Base-by-base conservation (phyloP, 176 grass and related monocot genomes). In the Carex pumila region DNA sequence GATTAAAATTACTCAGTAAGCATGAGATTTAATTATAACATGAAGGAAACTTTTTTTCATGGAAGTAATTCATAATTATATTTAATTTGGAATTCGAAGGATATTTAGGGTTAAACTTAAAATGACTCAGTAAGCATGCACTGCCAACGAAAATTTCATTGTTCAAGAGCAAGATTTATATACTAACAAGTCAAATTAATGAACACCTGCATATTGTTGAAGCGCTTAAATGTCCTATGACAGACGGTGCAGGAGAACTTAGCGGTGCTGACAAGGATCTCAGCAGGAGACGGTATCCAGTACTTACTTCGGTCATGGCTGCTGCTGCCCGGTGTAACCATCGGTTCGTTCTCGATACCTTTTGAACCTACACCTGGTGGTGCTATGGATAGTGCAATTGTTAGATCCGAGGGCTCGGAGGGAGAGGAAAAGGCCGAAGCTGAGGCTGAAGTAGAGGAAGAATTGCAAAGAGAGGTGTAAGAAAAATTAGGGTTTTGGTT, bases 171-270 rank as follows among this genome's bases (percentile, higher is more conserved):
- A 6, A 36, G 4, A 4, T 11, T 13, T 66, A 37, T 39, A 39
- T 39, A 39, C 19, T 71, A 8, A 81, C 56, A 29, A 19, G 43
- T 36, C 37, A 32, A 52, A 49, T 61, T 69, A 80, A 62, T 36
- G 57, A 70, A 15, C 41, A 92, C 94, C 94, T 97, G 95, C 95
- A 98, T 93, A 81, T 98, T 98, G 87, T 94, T 98, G 86, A 93
- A 98, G 72, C 92, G 95, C 54, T 94, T 98, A 87, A 94, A 98
- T 72, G 88, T 94, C 66, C 91, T 93, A 73, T 94, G 91, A 84
- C 92, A 98, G n/a, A 98, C 95, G 54, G 86, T 84, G 88, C 95
- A 98, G 68, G 92, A 94, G 86, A 98, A 98, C 82, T 94, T 92
- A 0, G 92, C 90, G 0, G 90, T 87, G 34, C 95, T 87, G 18